phyloP scores from a whole-genome alignment of 2,329 filamentous ascomycete species.

The Epichloe typhina region DNA sequence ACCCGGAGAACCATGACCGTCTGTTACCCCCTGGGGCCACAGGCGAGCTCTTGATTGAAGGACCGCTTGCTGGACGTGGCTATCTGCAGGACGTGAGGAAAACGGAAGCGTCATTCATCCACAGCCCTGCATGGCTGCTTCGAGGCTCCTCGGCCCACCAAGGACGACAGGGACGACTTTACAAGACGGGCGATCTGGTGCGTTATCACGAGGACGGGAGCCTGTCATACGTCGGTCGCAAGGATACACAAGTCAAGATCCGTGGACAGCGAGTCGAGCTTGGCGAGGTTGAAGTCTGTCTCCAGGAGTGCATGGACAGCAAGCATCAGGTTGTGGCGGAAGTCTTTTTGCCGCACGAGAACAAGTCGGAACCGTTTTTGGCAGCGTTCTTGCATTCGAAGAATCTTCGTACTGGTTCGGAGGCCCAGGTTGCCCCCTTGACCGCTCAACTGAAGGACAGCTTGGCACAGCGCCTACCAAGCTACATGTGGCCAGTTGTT shows the following conservation, averaged over 20 bases:
- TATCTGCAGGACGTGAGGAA: conserved; percentile 21
- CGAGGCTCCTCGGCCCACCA: conserved; percentile 19
- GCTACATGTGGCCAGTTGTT: neutral
- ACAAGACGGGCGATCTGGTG: conserved; percentile 14
- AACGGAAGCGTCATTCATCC: conserved; percentile 44
- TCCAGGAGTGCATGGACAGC: neutral
- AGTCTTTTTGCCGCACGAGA: neutral
- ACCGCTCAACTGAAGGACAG: neutral
- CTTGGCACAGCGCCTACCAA: neutral
- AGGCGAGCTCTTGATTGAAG: conserved; percentile 4
- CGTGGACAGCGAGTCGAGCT: conserved; percentile 40
- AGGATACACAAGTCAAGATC: conserved; percentile 30
- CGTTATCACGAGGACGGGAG: conserved; percentile 17
- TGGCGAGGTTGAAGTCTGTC: conserved; percentile 6
- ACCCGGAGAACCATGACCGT: neutral
- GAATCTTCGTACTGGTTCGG: neutral
- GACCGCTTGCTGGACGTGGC: neutral
- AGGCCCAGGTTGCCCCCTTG: neutral
- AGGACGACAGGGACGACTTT: conserved; percentile 14
- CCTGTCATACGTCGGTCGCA: conserved; percentile 12
- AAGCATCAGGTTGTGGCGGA: neutral
- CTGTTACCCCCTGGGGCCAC: neutral
- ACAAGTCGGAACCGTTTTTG: neutral
- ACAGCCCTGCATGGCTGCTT: conserved; percentile 38
- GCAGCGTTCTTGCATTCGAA: neutral